Conservation (phyloP, 2,329 filamentous ascomycete species). For the Fusarium sp. region DNA sequence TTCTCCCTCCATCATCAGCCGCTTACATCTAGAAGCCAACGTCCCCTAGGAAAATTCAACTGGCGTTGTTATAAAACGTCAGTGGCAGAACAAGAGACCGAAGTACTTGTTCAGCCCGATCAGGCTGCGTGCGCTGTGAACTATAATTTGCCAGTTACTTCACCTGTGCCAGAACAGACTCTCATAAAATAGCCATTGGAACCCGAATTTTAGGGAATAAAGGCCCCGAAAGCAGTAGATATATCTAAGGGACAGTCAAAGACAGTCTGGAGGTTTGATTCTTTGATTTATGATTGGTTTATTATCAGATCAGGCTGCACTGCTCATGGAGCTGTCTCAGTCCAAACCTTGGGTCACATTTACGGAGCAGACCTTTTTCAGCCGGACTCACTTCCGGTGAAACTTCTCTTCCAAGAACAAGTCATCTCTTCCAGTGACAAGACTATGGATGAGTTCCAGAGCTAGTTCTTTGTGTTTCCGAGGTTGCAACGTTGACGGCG, state of each 20-base stretch:
- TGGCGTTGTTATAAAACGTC: not conserved
- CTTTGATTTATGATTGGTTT: conserved; percentile 4
- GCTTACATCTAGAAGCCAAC: not conserved
- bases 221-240: not conserved
- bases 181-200: not conserved
- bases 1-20: not conserved
- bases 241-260: not conserved
- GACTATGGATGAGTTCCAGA: too few species aligned
- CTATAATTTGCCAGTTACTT: not conserved
- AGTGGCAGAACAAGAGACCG: not conserved
- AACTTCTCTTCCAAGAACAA: not conserved
- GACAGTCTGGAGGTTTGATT: not conserved
- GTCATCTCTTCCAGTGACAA: too few species aligned
- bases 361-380: not conserved
- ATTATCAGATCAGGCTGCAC: not conserved
- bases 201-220: not conserved
- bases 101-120: not conserved
- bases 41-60: not conserved
- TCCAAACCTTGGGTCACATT: not conserved
- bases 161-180: not conserved
- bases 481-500: not conserved
- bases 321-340: not conserved
- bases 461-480: not conserved
- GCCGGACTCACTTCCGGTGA: not conserved
- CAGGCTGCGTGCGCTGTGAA: not conserved